phyloP scores from a whole-genome alignment of 2,329 filamentous ascomycete species.

The Botrytis pseudocinerea region DNA sequence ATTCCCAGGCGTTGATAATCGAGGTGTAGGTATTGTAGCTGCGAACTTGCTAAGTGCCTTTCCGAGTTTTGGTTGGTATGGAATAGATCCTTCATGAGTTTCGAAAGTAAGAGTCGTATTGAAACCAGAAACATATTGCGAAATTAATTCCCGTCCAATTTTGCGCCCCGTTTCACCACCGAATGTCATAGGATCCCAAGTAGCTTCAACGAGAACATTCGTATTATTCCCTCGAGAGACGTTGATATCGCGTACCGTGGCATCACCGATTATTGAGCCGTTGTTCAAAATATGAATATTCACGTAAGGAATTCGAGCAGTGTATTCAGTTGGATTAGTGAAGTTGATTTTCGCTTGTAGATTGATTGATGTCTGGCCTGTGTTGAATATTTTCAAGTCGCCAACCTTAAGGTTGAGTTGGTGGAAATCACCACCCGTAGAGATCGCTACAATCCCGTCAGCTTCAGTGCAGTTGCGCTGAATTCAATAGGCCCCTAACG shows the following conservation, averaged over 20 bases:
- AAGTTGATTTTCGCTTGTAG: slow-evolving; percentile 75
- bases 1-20: slow-evolving; percentile 54
- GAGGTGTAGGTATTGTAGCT: slow-evolving; percentile 71
- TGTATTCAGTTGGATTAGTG: slow-evolving; percentile 88
- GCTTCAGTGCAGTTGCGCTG: slow-evolving; percentile 39
- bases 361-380: slow-evolving; percentile 68
- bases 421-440: slow-evolving; percentile 50
- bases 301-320: slow-evolving; percentile 76
- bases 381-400: slow-evolving; percentile 71
- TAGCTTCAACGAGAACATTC: slow-evolving; percentile 64
- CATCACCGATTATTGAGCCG: slow-evolving; percentile 72
- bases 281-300: slow-evolving; percentile 77
- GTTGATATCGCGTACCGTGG: slow-evolving; percentile 62
- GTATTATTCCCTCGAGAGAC: slow-evolving; percentile 71
- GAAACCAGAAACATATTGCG: slow-evolving; percentile 81
- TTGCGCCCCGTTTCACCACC: slow-evolving; percentile 61
- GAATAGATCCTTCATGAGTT: slow-evolving; percentile 71
- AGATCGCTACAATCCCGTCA: slow-evolving; percentile 54
- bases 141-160: slow-evolving; percentile 72
- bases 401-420: slow-evolving; percentile 63
- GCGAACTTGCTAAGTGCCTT: slow-evolving; percentile 70
- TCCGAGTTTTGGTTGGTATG: slow-evolving; percentile 70
- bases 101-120: slow-evolving; percentile 79
- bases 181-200: slow-evolving; percentile 69
- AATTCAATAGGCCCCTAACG: slow-evolving; percentile 70